Evolutionary conservation across 306 rosid species (phyloP).

Genomic region (Castanea crenata): DNA sequence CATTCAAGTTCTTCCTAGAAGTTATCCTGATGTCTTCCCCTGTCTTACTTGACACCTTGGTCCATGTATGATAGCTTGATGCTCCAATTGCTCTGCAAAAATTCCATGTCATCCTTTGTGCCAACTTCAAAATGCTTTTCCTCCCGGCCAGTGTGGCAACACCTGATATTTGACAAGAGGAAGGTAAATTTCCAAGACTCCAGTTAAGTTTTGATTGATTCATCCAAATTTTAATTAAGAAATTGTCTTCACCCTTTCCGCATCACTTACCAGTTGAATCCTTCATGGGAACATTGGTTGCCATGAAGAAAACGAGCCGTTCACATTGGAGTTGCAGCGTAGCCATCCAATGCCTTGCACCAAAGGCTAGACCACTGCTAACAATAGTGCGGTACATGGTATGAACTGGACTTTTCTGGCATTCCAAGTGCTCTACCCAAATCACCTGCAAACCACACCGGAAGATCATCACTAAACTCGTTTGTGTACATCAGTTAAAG

Average conservation of each 20-base stretch:
- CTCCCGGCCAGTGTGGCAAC: constrained; percentile 94
- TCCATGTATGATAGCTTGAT: constrained; percentile 88
- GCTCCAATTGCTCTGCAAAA: constrained; percentile 87
- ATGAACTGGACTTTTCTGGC: constrained; percentile 75
- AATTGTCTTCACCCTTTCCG: background rate
- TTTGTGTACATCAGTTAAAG: background rate
- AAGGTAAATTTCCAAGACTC: background rate
- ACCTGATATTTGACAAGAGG: constrained; percentile 38
- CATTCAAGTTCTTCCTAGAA: constrained; percentile 90
- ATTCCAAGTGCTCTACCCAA: constrained; percentile 96
- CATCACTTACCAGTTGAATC: constrained; percentile 57
- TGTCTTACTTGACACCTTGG: constrained; percentile 67
- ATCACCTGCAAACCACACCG: constrained; percentile 47
- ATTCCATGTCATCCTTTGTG: constrained; percentile 81
- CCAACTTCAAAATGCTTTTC: constrained; percentile 87
- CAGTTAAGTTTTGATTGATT: too few relatives aligned
- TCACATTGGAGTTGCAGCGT: constrained; percentile 93
- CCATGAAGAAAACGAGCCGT: constrained; percentile 76
- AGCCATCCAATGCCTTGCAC: constrained; percentile 93
- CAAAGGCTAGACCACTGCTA: constrained; percentile 82
- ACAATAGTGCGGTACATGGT: constrained; percentile 73
- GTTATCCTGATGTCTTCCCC: constrained; percentile 88
- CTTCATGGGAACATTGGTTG: constrained; percentile 97
- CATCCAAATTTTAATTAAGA: constrained; percentile 18
- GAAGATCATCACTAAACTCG: background rate